These are phyloP conservation scores for Cladosporium sp. DNA, from an alignment of 2,329 filamentous ascomycete genomes.

Conservation along the genomic window DNA sequence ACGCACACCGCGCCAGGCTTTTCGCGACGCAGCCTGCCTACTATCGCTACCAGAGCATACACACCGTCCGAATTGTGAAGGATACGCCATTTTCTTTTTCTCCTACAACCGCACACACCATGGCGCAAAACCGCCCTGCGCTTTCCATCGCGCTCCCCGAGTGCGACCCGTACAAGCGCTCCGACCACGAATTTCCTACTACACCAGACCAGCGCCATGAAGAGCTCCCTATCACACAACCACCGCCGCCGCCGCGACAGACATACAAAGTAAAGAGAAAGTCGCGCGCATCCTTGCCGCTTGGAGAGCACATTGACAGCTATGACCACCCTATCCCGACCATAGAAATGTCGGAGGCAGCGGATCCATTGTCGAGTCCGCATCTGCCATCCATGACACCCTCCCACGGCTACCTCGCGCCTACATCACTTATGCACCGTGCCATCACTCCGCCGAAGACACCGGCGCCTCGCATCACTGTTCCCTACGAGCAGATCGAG, in stretches of 20 bases:
- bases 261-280: constrained; percentile 47
- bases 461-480: constrained; percentile 36
- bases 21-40: not conserved
- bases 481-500: constrained; percentile 16
- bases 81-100: not conserved
- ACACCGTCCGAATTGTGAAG: not conserved
- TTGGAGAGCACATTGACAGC: constrained; percentile 10
- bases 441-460: constrained; percentile 47
- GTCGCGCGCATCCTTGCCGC: constrained; percentile 8
- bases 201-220: constrained; percentile 34
- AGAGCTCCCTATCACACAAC: constrained; percentile 27
- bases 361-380: constrained; percentile 25
- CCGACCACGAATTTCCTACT: constrained; percentile 43
- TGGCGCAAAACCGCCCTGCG: constrained; percentile 40
- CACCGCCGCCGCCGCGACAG: constrained; percentile 44
- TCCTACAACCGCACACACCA: constrained; percentile 25
- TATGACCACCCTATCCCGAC: constrained; percentile 40
- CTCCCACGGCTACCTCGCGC: constrained; percentile 40
- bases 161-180: constrained; percentile 42
- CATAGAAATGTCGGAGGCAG: constrained; percentile 45
- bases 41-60: not conserved
- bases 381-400: constrained; percentile 26
- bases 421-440: constrained; percentile 33
- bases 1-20: not conserved
- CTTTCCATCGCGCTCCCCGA: constrained; percentile 49